These are phyloP conservation scores for Microcera coccophila DNA, from an alignment of 2,329 filamentous ascomycete species.

Conservation along the genomic window DNA sequence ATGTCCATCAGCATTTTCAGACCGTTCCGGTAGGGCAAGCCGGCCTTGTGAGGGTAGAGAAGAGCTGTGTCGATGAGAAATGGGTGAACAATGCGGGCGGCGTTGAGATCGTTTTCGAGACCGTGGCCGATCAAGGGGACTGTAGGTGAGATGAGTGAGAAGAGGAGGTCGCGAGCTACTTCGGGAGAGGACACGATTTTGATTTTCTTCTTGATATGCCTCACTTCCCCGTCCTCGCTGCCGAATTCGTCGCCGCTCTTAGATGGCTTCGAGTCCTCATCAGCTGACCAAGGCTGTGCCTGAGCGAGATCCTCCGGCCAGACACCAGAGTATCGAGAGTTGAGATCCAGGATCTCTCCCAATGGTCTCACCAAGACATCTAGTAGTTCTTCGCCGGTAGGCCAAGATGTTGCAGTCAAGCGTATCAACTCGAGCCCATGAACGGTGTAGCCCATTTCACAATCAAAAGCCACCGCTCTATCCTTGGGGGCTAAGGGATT, in stretches of 20 bases:
- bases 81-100: constrained; percentile 77
- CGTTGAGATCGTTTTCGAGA: constrained; percentile 92
- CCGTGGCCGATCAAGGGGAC: constrained; percentile 91
- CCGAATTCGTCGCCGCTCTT: constrained; percentile 23
- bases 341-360: constrained; percentile 83
- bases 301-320: constrained; percentile 70
- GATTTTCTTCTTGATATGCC: constrained; percentile 43
- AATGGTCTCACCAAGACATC: constrained; percentile 82
- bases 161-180: constrained; percentile 71
- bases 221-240: constrained; percentile 28
- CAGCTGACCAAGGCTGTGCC: constrained; percentile 54
- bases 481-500: constrained; percentile 51
- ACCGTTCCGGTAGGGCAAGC: constrained; percentile 72
- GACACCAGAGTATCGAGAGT: constrained; percentile 88
- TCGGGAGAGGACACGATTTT: constrained; percentile 73
- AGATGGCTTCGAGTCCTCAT: constrained; percentile 21
- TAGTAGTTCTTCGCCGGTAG: constrained; percentile 66
- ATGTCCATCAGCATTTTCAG: constrained; percentile 70
- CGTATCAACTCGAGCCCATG: constrained; percentile 85
- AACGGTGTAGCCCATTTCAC: constrained; percentile 96
- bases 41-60: constrained; percentile 72
- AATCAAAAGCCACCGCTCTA: constrained; percentile 81
- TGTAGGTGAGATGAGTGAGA: constrained; percentile 66
- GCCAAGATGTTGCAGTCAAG: constrained; percentile 86
- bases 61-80: constrained; percentile 81